These are phyloP conservation scores for Fistulinella cinereoalba DNA, from an alignment of 1,284 basidiomycete species.

Conservation along the genomic window DNA sequence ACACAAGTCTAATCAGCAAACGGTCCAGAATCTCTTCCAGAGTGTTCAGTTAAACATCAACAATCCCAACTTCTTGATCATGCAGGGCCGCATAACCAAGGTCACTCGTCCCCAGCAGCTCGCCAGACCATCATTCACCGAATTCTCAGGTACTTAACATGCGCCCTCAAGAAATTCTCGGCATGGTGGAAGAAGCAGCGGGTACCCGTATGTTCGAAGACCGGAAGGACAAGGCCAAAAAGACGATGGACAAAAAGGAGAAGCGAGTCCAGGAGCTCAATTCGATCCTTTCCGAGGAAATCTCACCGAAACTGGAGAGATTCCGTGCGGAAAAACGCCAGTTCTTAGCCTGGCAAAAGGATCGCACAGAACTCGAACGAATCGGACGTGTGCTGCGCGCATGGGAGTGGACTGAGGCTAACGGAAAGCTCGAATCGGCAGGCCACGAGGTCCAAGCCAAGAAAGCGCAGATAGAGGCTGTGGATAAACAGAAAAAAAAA, in stretches of 20 bases:
- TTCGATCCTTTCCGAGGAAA: slow-evolving; percentile 82
- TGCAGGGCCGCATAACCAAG: slow-evolving; percentile 97
- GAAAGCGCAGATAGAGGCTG: slow-evolving; percentile 43
- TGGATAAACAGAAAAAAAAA: slow-evolving; percentile 51
- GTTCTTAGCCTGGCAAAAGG: slow-evolving; percentile 91
- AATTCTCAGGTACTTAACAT: slow-evolving; percentile 81
- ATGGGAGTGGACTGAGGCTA: slow-evolving; percentile 79
- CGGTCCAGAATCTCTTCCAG: slow-evolving; percentile 92
- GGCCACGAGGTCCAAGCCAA: slow-evolving; percentile 54
- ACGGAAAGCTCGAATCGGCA: slow-evolving; percentile 46
- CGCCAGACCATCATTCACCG: not conserved
- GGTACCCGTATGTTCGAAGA: slow-evolving; percentile 99
- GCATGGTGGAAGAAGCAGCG: slow-evolving; percentile 98
- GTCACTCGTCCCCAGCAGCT: slow-evolving; percentile 35
- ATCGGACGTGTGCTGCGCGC: slow-evolving; percentile 83
- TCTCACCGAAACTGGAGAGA: slow-evolving; percentile 92
- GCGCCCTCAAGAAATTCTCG: slow-evolving; percentile 96
- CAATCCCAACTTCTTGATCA: slow-evolving; percentile 99
- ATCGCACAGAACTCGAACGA: slow-evolving; percentile 86
- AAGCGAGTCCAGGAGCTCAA: slow-evolving; percentile 93
- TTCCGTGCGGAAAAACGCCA: slow-evolving; percentile 88
- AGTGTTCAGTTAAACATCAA: slow-evolving; percentile 99
- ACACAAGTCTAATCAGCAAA: slow-evolving; percentile 88
- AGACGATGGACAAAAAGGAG: slow-evolving; percentile 97
- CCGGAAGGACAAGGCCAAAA: slow-evolving; percentile 94